Evolutionary conservation across 2,329 filamentous ascomycete genomes (phyloP), one percentile per base, ranked within the genome.

Genomic region (Aspergillus puulaauensis): DNA sequence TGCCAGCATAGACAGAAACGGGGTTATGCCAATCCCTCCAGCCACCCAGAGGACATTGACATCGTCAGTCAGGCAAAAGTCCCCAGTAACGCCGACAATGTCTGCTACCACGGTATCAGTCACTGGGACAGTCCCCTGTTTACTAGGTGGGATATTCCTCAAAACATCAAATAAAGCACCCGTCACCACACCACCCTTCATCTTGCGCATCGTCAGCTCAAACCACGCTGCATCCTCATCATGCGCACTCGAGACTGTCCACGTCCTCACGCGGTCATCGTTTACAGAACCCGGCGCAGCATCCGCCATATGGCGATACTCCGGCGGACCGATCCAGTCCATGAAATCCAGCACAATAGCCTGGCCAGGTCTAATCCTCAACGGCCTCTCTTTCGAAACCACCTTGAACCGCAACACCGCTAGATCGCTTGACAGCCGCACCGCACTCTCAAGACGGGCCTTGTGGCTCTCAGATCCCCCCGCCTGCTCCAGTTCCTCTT

Each of bases 141-240:
- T 19, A 19, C 19, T 19, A 19, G 19, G 19, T 19, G 31, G 15
- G 35, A 37, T 37, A n/a, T n/a, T n/a, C n/a, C 53, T 37, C 1
- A 55, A 14, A 2, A 50, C 8, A 31, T 49, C 6, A 4, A 55
- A 55, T 14, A 55, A 12, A 2, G 45, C 53, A 7, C 24, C 45
- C 4, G 53, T 55, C 15, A 55, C 53, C 1, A 40, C 37, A 17
- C 53, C 53, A 4, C 45, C 53, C n/a, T 44, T 44, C 45, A 55
- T 55, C 37, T 55, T 45, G 15, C 53, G 43, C 53, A 55, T 55
- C 17, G 53, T 55, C 44, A 55, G 19, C 17, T 55, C 53, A 43
- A 55, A 50, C 53, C 53, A 47, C 21, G 31, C 1, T 2, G 39
- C 35, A 6, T 43, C 23, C 1, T 1, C 23, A 12, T 55, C 53